phyloP scores from a whole-genome alignment of 1,139 yeast species.

The Candida buenavistaensis region DNA sequence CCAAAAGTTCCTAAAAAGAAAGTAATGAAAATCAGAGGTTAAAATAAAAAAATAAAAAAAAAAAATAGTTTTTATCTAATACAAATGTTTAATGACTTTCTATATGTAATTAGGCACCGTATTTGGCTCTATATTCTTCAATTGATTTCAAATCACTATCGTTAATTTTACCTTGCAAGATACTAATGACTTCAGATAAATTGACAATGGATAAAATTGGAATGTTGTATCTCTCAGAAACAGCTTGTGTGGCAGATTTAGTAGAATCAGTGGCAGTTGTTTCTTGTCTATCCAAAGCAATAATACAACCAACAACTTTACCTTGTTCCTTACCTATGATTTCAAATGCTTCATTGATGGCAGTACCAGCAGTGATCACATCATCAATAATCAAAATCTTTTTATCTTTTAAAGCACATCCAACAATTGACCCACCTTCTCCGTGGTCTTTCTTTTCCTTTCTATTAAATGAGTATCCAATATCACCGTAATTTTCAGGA shows the following conservation, averaged over 20 bases:
- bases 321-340: constrained; percentile 76
- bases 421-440: constrained; percentile 95
- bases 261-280: constrained; percentile 63
- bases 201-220: constrained; percentile 84
- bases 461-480: constrained; percentile 77
- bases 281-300: constrained; percentile 95
- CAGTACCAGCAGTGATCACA: constrained; percentile 98
- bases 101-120: constrained; percentile 34
- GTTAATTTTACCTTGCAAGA: constrained; percentile 55
- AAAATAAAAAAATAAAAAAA: constrained; percentile 4
- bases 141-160: constrained; percentile 55
- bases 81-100: not conserved
- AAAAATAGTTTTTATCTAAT: too few species aligned
- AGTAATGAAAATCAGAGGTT: constrained; percentile 50
- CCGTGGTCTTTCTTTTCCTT: constrained; percentile 98
- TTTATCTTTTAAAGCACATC: constrained; percentile 70
- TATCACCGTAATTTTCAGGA: constrained; percentile 65
- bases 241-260: constrained; percentile 79
- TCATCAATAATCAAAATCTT: constrained; percentile 86
- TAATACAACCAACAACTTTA: constrained; percentile 75
- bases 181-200: constrained; percentile 69
- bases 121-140: constrained; percentile 57
- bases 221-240: constrained; percentile 66
- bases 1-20: constrained; percentile 55
- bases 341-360: constrained; percentile 89